Conservation (phyloP, 768 basidiomycete genomes). For the Neoboletus brunneissimus region DNA sequence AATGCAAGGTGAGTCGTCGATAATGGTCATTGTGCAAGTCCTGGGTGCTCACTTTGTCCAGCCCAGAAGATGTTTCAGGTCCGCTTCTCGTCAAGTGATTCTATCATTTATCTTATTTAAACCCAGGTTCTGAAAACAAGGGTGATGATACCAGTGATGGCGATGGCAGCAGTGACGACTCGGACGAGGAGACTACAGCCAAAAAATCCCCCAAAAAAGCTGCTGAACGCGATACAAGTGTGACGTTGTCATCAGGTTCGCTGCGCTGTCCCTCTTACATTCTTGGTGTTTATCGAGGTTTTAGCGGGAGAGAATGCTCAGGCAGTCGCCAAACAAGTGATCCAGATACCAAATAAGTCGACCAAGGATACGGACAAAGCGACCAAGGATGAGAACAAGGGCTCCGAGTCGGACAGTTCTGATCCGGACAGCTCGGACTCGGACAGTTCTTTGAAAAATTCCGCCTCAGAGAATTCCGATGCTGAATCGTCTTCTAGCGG, state of each 20-base stretch:
- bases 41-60: slow-evolving; percentile 6
- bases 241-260: slow-evolving; percentile 38
- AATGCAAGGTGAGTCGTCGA: slow-evolving; percentile 22
- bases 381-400: not conserved
- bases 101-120: not conserved
- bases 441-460: slow-evolving; percentile 12
- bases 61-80: slow-evolving; percentile 21
- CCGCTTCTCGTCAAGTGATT: slow-evolving; percentile 8
- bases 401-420: slow-evolving; percentile 11
- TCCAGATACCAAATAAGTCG: not conserved
- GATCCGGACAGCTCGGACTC: slow-evolving; percentile 18
- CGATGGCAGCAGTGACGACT: slow-evolving; percentile 8
- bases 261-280: not conserved
- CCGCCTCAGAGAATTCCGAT: slow-evolving; percentile 15
- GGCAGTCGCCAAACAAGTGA: not conserved
- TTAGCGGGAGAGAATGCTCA: slow-evolving; percentile 13
- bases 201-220: slow-evolving; percentile 6
- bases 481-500: slow-evolving; percentile 14
- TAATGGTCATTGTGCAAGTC: slow-evolving; percentile 3
- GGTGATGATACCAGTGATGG: slow-evolving; percentile 11
- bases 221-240: slow-evolving; percentile 37
- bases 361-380: not conserved
- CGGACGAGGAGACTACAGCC: not conserved
- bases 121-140: slow-evolving; percentile 17
- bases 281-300: not conserved